These are phyloP conservation scores for Trichoderma sp. DNA, from an alignment of 2,329 filamentous ascomycete species.

Conservation along the genomic window DNA sequence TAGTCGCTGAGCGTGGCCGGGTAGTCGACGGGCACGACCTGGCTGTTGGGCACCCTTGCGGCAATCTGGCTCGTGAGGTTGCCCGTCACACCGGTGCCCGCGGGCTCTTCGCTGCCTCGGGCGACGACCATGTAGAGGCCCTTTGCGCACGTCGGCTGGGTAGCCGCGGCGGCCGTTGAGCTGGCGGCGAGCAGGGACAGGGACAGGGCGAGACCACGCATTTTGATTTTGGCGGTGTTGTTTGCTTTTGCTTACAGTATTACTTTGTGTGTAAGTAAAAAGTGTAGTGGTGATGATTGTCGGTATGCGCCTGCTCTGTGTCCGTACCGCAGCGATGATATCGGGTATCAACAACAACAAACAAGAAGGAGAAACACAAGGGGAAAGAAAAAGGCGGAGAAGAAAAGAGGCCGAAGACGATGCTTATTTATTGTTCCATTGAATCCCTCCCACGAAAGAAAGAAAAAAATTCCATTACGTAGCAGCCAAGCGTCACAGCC, in stretches of 20 bases:
- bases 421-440: background rate
- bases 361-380: background rate
- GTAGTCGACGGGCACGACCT: conserved; percentile 37
- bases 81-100: conserved; percentile 36
- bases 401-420: no score
- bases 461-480: conserved; percentile 8
- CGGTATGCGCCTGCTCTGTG: background rate
- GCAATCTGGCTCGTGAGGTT: conserved; percentile 33
- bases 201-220: conserved; percentile 17
- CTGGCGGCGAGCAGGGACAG: conserved; percentile 18
- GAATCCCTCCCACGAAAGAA: background rate
- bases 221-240: background rate
- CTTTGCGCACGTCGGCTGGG: conserved; percentile 31
- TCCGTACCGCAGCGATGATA: background rate
- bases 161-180: conserved; percentile 4
- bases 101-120: conserved; percentile 37
- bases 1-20: conserved; percentile 38
- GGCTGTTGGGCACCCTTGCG: conserved; percentile 34
- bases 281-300: background rate
- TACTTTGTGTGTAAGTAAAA: background rate
- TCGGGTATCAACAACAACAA: background rate
- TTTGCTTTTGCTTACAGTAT: background rate
- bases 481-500: conserved; percentile 11
- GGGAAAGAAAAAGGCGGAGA: background rate
- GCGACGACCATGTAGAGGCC: conserved; percentile 42